Evolutionary conservation across 2,329 filamentous ascomycete genomes (phyloP), one percentile per base, ranked within the genome.

Genomic region (Rachicladosporium sp.): DNA sequence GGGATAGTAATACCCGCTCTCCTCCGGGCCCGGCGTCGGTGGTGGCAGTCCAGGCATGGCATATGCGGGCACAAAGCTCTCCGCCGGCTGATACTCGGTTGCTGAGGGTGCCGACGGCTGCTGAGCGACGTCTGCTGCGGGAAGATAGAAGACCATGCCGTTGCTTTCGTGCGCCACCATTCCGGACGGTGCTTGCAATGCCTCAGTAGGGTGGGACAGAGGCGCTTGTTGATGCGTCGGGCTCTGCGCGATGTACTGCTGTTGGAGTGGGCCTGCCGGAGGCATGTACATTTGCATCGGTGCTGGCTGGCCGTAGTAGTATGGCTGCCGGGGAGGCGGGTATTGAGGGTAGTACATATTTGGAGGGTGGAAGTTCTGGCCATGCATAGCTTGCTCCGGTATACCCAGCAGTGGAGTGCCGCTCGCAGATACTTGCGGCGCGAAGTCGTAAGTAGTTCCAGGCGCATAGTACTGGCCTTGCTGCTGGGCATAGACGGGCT

Each of bases 91-190:
- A 37, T 57, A 58, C 29, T 44, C 43, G 31, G 52, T 48, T 15
- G 44, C 44, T 15, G 52, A 47, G 31, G 52, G 48, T 15, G 44
- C 45, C 19, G 52, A 47, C 7, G 47, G 27, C 32, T 50, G 47
- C 27, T 48, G 44, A n/a, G 45, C 44, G 12, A 52, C 55, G 37
- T 58, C 54, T 0, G 53, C 50, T 9, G 53, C 53, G 4, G 55
- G 53, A 31, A 55, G 88, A 58, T 94, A 98, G 61, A 93, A 96
- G 1, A 94, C 87, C 74, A 93, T 96, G 45, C 91, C 91, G 50
- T 94, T 93, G 47, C 80, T 79, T 65, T 96, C 89, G 59, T 95
- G 88, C 0, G 86, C 85, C 12, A 81, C 72, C 42, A 74, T 74
- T 11, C 68, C 69, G 3, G 65, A 61, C 47, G 73, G 75, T 23